Percentiles rank a stretch among this genome's conserved stretches.
Evolutionary conservation across 768 basidiomycete genomes (phyloP).

Genomic region (Coprinopsis marcescibilis): DNA sequence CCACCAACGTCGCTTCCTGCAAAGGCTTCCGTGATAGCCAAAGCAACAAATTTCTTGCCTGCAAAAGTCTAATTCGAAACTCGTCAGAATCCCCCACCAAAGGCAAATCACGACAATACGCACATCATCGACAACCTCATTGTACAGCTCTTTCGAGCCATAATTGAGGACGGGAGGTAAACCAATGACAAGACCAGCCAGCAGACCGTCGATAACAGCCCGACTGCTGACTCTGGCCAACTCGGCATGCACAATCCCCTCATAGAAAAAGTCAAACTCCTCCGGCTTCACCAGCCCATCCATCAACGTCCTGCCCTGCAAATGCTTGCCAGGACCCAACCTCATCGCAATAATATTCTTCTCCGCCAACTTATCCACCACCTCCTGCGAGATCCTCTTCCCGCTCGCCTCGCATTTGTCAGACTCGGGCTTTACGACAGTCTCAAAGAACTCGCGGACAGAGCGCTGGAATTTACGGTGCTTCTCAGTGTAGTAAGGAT

Average conservation of each 20-base stretch:
- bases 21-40: slow-evolving; percentile 93
- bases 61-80: slow-evolving; percentile 33
- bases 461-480: slow-evolving; percentile 73
- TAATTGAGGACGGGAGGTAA: slow-evolving; percentile 88
- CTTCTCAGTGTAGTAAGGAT: slow-evolving; percentile 32
- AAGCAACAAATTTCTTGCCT: slow-evolving; percentile 79
- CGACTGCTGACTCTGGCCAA: slow-evolving; percentile 78
- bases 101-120: slow-evolving; percentile 8
- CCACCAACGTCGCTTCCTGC: slow-evolving; percentile 86
- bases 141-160: slow-evolving; percentile 67
- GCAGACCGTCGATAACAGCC: slow-evolving; percentile 83
- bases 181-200: slow-evolving; percentile 80
- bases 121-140: slow-evolving; percentile 67
- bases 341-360: slow-evolving; percentile 84
- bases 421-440: slow-evolving; percentile 72
- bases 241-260: slow-evolving; percentile 79
- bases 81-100: neutral
- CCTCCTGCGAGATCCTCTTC: slow-evolving; percentile 76
- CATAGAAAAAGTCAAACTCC: slow-evolving; percentile 94
- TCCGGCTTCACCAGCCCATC: slow-evolving; percentile 72
- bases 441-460: slow-evolving; percentile 71
- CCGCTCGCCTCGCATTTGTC: slow-evolving; percentile 78
- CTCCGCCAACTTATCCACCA: slow-evolving; percentile 82
- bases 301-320: slow-evolving; percentile 71
- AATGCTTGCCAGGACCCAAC: slow-evolving; percentile 84